Conservation (phyloP, 2,329 filamentous ascomycete genomes). For the Fusarium buxicola region DNA sequence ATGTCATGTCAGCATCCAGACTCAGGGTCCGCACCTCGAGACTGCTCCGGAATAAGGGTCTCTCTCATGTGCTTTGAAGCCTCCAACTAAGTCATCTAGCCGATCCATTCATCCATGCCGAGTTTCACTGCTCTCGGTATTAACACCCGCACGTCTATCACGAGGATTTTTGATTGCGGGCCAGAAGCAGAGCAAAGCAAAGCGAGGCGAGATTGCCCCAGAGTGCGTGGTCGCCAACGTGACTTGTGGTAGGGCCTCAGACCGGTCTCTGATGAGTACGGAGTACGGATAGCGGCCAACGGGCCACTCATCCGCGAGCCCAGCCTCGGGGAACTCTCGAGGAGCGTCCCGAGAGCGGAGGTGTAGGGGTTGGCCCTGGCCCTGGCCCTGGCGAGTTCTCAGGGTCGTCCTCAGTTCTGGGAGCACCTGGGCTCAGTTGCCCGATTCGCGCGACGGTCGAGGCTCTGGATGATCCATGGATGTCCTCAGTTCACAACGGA, state of each 20-base stretch:
- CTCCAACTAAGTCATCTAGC: constrained; percentile 15
- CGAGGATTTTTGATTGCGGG: constrained; percentile 36
- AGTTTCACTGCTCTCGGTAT: constrained; percentile 19
- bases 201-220: constrained; percentile 34
- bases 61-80: constrained; percentile 35
- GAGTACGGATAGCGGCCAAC: constrained; percentile 41
- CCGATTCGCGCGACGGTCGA: constrained; percentile 29
- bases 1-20: constrained; percentile 13
- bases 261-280: constrained; percentile 39
- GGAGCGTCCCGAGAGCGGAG: constrained; percentile 32
- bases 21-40: constrained; percentile 15
- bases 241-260: constrained; percentile 43
- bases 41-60: constrained; percentile 30
- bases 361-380: constrained; percentile 18
- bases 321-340: constrained; percentile 29
- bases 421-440: constrained; percentile 25
- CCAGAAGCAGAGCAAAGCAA: constrained; percentile 38
- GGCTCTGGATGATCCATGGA: constrained; percentile 10
- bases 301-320: constrained; percentile 42
- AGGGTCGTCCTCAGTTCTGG: constrained; percentile 33
- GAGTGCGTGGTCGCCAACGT: constrained; percentile 34
- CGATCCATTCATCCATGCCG: constrained; percentile 26
- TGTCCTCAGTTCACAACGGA: constrained; percentile 34
- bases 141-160: constrained; percentile 34
- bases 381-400: constrained; percentile 10